Percentiles rank a stretch among this genome's conserved stretches.
Conservation (phyloP, 148 eudicot genomes). For the Persicaria maculosa region DNA sequence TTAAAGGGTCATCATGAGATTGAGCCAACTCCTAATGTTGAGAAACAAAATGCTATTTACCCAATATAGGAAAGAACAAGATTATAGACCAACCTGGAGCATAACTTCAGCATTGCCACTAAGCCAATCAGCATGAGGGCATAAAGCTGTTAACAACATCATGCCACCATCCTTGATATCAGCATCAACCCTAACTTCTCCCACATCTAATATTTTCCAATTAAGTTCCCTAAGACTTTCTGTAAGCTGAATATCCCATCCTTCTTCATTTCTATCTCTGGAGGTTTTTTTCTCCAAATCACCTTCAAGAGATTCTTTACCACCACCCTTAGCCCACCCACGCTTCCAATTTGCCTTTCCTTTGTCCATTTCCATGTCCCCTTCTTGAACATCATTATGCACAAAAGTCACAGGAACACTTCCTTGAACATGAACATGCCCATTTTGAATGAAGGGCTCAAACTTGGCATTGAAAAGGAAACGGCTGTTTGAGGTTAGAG, state of each 20-base stretch:
- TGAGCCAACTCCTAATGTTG: neutral
- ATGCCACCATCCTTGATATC: conserved; percentile 99
- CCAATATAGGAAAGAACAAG: neutral
- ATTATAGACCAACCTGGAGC: conserved; percentile 69
- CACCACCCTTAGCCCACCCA: conserved; percentile 66
- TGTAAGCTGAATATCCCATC: conserved; percentile 84
- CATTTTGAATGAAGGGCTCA: conserved; percentile 90
- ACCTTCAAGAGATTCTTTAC: conserved; percentile 53
- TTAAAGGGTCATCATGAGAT: too few relatives aligned
- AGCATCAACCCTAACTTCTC: conserved; percentile 99
- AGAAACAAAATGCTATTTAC: neutral
- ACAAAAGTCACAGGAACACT: conserved; percentile 82
- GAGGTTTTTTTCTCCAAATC: conserved; percentile 54
- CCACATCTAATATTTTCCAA: conserved; percentile 90
- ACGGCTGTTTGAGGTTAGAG: conserved; percentile 84
- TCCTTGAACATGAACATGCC: conserved; percentile 99
- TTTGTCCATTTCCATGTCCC: conserved; percentile 44
- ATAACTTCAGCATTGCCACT: conserved; percentile 89
- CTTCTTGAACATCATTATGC: conserved; percentile 49
- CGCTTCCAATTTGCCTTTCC: conserved; percentile 68
- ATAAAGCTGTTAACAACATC: conserved; percentile 93
- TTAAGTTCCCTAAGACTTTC: conserved; percentile 87
- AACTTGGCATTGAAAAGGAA: conserved; percentile 97
- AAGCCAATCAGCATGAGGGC: conserved; percentile 96
- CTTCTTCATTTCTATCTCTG: conserved; percentile 83